Conservation (phyloP, 129 eudicot genomes). For the Oenanthe sinensis region DNA sequence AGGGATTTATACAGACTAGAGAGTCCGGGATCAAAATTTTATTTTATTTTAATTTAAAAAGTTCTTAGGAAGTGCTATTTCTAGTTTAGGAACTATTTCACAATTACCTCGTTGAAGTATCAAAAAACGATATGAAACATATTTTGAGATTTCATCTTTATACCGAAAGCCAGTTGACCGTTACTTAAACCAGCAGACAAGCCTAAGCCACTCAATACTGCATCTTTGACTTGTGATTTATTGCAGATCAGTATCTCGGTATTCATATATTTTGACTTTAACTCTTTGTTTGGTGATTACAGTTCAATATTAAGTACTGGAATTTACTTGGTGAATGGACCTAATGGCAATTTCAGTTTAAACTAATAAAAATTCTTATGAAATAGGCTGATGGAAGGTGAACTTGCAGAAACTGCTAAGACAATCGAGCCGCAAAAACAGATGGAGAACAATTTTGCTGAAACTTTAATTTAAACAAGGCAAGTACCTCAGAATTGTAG, state of each 20-base stretch:
- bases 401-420: background rate
- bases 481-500: slow-evolving; percentile 74
- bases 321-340: background rate
- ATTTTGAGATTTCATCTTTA: background rate
- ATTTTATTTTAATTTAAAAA: background rate
- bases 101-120: background rate
- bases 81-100: background rate
- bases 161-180: too few relatives aligned
- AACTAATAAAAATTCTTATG: background rate
- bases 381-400: background rate
- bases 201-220: background rate
- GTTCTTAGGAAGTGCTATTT: background rate
- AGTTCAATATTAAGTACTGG: background rate
- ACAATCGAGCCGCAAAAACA: background rate
- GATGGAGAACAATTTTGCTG: background rate
- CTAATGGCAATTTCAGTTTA: background rate
- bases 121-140: background rate
- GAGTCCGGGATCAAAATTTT: background rate
- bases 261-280: background rate
- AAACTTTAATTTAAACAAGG: background rate
- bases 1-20: too few relatives aligned
- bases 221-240: background rate
- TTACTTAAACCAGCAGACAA: background rate
- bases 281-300: background rate
- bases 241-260: background rate